Base-by-base conservation (phyloP, 495 filamentous ascomycete genomes). In the Annulohypoxylon maeteangense region DNA sequence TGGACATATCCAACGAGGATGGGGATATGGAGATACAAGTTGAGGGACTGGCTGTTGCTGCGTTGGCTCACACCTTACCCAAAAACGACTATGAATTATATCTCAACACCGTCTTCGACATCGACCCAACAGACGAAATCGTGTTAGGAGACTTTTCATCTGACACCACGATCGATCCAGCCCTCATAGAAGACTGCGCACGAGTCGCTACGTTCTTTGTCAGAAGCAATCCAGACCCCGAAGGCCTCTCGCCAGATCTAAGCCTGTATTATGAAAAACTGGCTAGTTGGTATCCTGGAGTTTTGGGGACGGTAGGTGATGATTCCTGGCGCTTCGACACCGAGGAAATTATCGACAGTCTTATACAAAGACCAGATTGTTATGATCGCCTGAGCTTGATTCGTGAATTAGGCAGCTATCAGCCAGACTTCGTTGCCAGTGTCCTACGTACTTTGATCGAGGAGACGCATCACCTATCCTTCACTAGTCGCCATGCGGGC, bases 31-130 rank as follows among this genome's bases (percentile, higher is more conserved):
- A 83, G 55, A 78, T 83, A 7, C 78, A 82, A 36, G 71, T 85
- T 5, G 76, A 82, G 50, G 81, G 78, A 0, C 62, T 85, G 8
- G 76, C 74, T 0, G 81, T 85, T 20, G 71, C 70, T 2, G 80
- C 82, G 10, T 71, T 81, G 29, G 71, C 74, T 8, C 58, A 81
- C 1, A 82, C 78, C 2, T 74, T 67, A 23, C 77, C 81, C 4
- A 78, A 80, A 44, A 71, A 85, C 1, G 82, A 85, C 65, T 72
- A 75, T 22, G 82, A 84, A 57, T 68, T 84, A 1, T 85, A 83
- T 44, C 72, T 84, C 20, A 76, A 76, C n/a, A 83, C 81, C 0
- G 68, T 75, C 40, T 64, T 74, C 32, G 78, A 82, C 16, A 11
- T 83, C 3, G 82, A 85, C 29, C 82, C 82, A 1, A 80, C 80